These are phyloP conservation scores for Monascus ruber DNA, from an alignment of 2,329 filamentous ascomycete species.

Conservation along the genomic window DNA sequence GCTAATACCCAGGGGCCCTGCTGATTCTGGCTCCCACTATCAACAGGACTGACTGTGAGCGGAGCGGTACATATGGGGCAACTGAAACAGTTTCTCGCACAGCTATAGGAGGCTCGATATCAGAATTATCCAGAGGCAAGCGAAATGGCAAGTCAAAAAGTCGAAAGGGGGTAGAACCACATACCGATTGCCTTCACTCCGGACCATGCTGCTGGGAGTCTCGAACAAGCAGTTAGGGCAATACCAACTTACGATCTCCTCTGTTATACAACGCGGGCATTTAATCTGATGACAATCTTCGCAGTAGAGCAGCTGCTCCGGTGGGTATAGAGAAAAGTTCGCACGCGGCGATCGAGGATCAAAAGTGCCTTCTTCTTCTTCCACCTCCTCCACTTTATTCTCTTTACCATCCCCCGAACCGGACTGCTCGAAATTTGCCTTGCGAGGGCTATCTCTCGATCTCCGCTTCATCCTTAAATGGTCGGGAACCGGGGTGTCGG, in stretches of 20 bases:
- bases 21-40: slow-evolving; percentile 37
- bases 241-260: slow-evolving; percentile 91
- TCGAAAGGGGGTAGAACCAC: slow-evolving; percentile 5
- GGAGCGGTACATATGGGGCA: slow-evolving; percentile 82
- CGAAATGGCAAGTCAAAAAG: slow-evolving; percentile 7
- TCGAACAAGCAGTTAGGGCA: slow-evolving; percentile 95
- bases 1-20: slow-evolving; percentile 62
- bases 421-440: slow-evolving; percentile 16
- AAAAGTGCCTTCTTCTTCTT: slow-evolving; percentile 69
- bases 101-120: slow-evolving; percentile 42
- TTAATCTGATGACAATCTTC: slow-evolving; percentile 95
- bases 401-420: slow-evolving; percentile 11
- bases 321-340: slow-evolving; percentile 83
- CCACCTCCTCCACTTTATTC: slow-evolving; percentile 34
- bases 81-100: slow-evolving; percentile 88
- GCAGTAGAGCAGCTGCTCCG: slow-evolving; percentile 91
- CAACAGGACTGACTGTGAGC: slow-evolving; percentile 61
- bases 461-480: slow-evolving; percentile 27
- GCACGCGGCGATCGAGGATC: slow-evolving; percentile 75
- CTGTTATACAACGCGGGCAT: slow-evolving; percentile 79
- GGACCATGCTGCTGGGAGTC: slow-evolving; percentile 83
- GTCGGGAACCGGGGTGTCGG: slow-evolving; percentile 35
- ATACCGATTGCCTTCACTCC: slow-evolving; percentile 85
- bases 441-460: slow-evolving; percentile 20
- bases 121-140: background rate